These are phyloP conservation scores for Neopestalotiopsis clavispora DNA, from an alignment of 2,329 filamentous ascomycete species.

Conservation along the genomic window DNA sequence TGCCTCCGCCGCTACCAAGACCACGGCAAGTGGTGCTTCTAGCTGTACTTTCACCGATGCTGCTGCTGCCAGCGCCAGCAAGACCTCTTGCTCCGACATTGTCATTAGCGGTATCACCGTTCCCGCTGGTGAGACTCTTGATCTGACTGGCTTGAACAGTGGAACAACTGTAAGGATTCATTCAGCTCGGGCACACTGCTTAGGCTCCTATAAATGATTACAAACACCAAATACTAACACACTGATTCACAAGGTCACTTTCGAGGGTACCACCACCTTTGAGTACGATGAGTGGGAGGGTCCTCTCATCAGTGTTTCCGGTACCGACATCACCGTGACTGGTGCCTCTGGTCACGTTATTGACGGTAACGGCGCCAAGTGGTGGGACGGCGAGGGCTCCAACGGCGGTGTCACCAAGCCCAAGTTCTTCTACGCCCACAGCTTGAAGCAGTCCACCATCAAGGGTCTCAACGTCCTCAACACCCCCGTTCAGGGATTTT, in stretches of 20 bases:
- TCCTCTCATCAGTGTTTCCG: slow-evolving; percentile 66
- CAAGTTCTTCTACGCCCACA: slow-evolving; percentile 63
- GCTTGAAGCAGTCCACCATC: slow-evolving; percentile 55
- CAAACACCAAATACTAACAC: background rate
- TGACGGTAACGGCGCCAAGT: slow-evolving; percentile 59
- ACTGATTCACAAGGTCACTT: slow-evolving; percentile 16
- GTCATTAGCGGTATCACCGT: slow-evolving; percentile 57
- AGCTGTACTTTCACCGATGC: slow-evolving; percentile 61
- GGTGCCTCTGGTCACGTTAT: slow-evolving; percentile 57
- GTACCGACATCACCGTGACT: slow-evolving; percentile 57
- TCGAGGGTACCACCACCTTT: slow-evolving; percentile 67
- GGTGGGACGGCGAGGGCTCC: slow-evolving; percentile 66
- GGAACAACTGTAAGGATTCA: slow-evolving; percentile 48
- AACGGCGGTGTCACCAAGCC: slow-evolving; percentile 69
- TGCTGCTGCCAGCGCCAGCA: slow-evolving; percentile 50
- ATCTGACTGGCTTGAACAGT: slow-evolving; percentile 56
- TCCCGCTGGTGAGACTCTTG: slow-evolving; percentile 62
- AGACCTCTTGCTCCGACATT: slow-evolving; percentile 58
- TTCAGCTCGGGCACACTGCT: background rate
- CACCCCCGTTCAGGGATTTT: slow-evolving; percentile 59
- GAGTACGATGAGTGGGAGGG: slow-evolving; percentile 70
- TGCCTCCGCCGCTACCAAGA: background rate
- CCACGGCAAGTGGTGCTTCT: slow-evolving; percentile 1
- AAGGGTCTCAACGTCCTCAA: slow-evolving; percentile 56
- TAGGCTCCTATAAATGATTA: background rate